These are phyloP conservation scores for Phytophthora sansomeana DNA, from an alignment of 352 stramenopile species.

Conservation along the genomic window DNA sequence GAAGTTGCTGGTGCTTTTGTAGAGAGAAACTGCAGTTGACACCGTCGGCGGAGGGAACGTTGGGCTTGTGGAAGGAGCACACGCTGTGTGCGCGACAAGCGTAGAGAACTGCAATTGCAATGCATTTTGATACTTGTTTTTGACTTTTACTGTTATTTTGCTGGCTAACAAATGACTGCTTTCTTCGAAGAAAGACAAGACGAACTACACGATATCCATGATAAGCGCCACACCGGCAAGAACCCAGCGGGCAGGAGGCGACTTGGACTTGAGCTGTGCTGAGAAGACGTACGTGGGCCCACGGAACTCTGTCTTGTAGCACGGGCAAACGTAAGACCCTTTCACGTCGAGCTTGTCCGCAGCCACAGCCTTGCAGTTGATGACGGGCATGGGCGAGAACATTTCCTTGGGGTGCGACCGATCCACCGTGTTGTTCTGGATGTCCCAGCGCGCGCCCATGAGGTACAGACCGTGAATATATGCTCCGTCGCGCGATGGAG, in stretches of 20 bases:
- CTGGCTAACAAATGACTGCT: neutral
- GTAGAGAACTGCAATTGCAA: slow-evolving; percentile 11
- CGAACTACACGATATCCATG: slow-evolving; percentile 89
- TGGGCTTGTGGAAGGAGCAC: slow-evolving; percentile 55
- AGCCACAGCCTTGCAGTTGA: slow-evolving; percentile 97
- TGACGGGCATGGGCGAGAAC: slow-evolving; percentile 97
- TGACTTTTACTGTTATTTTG: slow-evolving; percentile 14
- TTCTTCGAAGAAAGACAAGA: neutral
- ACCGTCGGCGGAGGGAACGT: slow-evolving; percentile 54
- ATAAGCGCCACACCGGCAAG: slow-evolving; percentile 96
- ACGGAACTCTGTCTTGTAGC: slow-evolving; percentile 97
- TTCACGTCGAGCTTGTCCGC: slow-evolving; percentile 96
- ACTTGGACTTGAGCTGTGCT: slow-evolving; percentile 98
- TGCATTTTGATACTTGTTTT: slow-evolving; percentile 6
- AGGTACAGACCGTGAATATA: slow-evolving; percentile 96
- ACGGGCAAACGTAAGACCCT: slow-evolving; percentile 95
- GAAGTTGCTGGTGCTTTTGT: slow-evolving; percentile 13
- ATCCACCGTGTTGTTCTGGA: slow-evolving; percentile 92
- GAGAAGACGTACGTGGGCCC: slow-evolving; percentile 98
- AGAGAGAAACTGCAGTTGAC: slow-evolving; percentile 51
- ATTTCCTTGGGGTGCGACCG: slow-evolving; percentile 98
- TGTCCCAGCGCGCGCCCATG: slow-evolving; percentile 97
- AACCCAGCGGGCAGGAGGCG: slow-evolving; percentile 93
- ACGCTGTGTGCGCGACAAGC: slow-evolving; percentile 23
- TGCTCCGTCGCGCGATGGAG: slow-evolving; percentile 91